Evolutionary conservation across 257 asterid species (phyloP).

Genomic region (Orobanche coerulescens): DNA sequence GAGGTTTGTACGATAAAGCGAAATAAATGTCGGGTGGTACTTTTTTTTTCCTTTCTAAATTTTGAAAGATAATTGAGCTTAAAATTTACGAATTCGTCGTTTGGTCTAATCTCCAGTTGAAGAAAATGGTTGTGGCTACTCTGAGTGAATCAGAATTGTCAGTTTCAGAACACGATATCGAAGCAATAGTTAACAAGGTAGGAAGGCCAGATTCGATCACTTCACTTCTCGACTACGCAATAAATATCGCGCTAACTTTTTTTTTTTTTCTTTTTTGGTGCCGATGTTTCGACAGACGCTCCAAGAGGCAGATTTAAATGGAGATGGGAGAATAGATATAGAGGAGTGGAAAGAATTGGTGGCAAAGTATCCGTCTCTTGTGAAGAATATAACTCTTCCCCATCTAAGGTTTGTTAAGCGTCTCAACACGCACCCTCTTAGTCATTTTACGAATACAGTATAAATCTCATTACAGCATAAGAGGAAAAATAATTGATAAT

Average conservation of each 20-base stretch:
- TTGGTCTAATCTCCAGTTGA: conserved; percentile 33
- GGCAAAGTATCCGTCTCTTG: conserved; percentile 68
- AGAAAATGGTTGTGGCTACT: conserved; percentile 58
- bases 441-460: background rate
- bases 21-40: background rate
- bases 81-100: background rate
- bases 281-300: conserved; percentile 34
- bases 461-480: too few species aligned
- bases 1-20: background rate
- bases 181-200: conserved; percentile 64
- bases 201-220: background rate
- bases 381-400: conserved; percentile 87
- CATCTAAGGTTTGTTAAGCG: conserved; percentile 51
- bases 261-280: too few species aligned
- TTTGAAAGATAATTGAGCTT: background rate
- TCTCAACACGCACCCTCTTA: background rate
- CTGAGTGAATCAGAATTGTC: conserved; percentile 41
- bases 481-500: too few species aligned
- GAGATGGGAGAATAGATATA: conserved; percentile 79
- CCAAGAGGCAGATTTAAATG: conserved; percentile 48
- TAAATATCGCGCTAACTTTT: background rate
- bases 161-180: conserved; percentile 44
- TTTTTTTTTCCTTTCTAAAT: too few species aligned
- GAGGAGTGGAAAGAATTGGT: conserved; percentile 85
- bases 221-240: background rate